phyloP scores from a whole-genome alignment of 2,329 filamentous ascomycete genomes.

The Neonectria neomacrospora region DNA sequence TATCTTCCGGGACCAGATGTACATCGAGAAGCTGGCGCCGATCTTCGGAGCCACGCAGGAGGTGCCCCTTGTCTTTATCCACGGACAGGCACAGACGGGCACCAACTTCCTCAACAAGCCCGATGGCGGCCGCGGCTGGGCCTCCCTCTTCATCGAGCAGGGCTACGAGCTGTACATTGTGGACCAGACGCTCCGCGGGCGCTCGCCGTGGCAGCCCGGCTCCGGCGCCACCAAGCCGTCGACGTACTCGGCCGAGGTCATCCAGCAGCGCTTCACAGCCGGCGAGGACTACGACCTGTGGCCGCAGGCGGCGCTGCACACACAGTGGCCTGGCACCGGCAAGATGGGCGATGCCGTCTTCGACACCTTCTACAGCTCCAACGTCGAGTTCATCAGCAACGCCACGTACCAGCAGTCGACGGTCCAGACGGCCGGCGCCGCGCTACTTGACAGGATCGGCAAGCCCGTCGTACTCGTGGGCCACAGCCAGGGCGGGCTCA shows the following conservation, averaged over 20 bases:
- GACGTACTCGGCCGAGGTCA: constrained; percentile 32
- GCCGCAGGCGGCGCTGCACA: constrained; percentile 39
- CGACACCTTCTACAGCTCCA: constrained; percentile 40
- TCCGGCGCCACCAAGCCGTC: constrained; percentile 23
- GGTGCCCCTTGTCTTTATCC: constrained; percentile 38
- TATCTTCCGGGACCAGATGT: constrained; percentile 41
- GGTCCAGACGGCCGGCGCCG: constrained; percentile 47
- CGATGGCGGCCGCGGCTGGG: constrained; percentile 38
- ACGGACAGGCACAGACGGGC: constrained; percentile 39
- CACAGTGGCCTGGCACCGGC: constrained; percentile 39
- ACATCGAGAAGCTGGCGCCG: constrained; percentile 37
- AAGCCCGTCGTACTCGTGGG: constrained; percentile 53
- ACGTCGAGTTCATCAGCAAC: constrained; percentile 39
- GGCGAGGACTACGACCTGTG: constrained; percentile 33
- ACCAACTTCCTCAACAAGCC: constrained; percentile 42
- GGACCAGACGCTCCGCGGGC: constrained; percentile 38
- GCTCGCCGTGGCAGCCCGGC: constrained; percentile 35
- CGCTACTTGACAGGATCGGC: constrained; percentile 56
- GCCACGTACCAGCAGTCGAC: constrained; percentile 33
- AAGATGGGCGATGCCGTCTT: constrained; percentile 33
- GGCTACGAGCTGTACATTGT: constrained; percentile 42
- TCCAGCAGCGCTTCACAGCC: constrained; percentile 37
- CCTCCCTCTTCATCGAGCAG: constrained; percentile 35
- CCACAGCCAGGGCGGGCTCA: constrained; percentile 59
- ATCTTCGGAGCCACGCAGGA: constrained; percentile 22